Evolutionary conservation across 176 grass and related monocot genomes (phyloP).

Genomic region (Juncus effusus): DNA sequence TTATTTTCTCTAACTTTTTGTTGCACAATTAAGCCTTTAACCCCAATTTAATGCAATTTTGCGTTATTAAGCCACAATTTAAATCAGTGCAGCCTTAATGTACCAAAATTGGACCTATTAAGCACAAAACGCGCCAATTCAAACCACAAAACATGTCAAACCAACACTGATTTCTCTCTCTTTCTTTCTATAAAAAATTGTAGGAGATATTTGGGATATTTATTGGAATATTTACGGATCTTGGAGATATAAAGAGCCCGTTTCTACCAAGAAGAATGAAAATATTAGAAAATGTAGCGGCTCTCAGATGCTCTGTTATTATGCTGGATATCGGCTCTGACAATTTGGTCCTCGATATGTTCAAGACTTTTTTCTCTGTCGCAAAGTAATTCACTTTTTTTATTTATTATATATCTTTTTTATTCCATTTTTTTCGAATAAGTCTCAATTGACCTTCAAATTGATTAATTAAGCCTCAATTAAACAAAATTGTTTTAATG

Average conservation of each 20-base stretch:
- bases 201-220: constrained; percentile 95
- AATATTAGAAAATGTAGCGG: constrained; percentile 85
- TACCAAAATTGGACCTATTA: no score
- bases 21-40: no score
- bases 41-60: no score
- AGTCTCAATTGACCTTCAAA: neutral
- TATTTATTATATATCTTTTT: constrained; percentile 2
- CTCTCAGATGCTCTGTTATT: constrained; percentile 78
- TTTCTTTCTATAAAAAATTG: constrained; percentile 30
- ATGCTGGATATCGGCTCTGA: constrained; percentile 82
- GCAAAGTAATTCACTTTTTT: constrained; percentile 45
- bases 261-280: constrained; percentile 87
- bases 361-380: constrained; percentile 73
- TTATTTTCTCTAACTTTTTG: constrained; percentile 2
- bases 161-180: no score
- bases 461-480: constrained; percentile 13
- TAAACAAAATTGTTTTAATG: neutral
- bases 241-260: constrained; percentile 72
- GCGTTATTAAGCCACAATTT: no score
- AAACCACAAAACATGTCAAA: no score
- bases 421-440: constrained; percentile 2
- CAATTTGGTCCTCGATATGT: constrained; percentile 80
- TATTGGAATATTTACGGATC: constrained; percentile 66
- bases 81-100: no score
- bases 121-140: no score